Percentiles rank a stretch among this genome's conserved stretches.
These are phyloP conservation scores for Batkoa obscura DNA, from an alignment of 371 early-diverging fungal genomes.

Conservation along the genomic window DNA sequence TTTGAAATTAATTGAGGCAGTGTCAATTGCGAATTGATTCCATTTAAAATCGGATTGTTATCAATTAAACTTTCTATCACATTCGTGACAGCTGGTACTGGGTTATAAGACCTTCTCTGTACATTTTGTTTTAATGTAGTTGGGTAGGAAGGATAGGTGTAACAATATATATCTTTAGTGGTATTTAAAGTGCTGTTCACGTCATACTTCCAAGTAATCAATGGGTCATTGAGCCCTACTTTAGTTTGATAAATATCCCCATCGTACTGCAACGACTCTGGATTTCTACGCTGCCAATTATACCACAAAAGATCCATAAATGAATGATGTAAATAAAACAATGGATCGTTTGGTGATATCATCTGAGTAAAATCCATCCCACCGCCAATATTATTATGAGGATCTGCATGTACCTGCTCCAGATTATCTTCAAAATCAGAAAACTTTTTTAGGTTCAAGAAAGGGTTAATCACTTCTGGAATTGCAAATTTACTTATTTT, in stretches of 20 bases:
- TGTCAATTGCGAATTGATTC: too few species aligned
- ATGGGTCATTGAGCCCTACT: not conserved
- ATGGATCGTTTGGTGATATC: conserved; percentile 10
- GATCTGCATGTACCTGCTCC: not conserved
- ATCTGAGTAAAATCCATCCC: not conserved
- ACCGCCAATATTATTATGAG: conserved; percentile 1
- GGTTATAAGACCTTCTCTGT: too few species aligned
- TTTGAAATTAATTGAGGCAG: too few species aligned
- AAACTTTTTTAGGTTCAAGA: not conserved
- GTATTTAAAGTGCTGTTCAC: not conserved
- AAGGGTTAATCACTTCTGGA: not conserved
- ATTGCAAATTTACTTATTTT: not conserved
- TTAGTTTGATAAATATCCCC: not conserved
- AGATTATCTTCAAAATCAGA: not conserved
- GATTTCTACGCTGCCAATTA: not conserved
- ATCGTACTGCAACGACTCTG: not conserved
- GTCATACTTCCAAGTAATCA: not conserved
- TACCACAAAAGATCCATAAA: conserved; percentile 13
- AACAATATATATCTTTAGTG: not conserved
- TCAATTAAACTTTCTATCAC: too few species aligned
- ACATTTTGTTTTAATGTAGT: too few species aligned
- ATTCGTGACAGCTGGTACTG: too few species aligned
- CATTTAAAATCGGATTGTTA: too few species aligned
- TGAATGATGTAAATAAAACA: conserved; percentile 32
- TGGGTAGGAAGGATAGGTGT: not conserved